A percentile compares a stretch with the other conserved stretches of the same genome.
Conservation (phyloP, 148 eudicot species). For the Rhododendron ovatum region DNA sequence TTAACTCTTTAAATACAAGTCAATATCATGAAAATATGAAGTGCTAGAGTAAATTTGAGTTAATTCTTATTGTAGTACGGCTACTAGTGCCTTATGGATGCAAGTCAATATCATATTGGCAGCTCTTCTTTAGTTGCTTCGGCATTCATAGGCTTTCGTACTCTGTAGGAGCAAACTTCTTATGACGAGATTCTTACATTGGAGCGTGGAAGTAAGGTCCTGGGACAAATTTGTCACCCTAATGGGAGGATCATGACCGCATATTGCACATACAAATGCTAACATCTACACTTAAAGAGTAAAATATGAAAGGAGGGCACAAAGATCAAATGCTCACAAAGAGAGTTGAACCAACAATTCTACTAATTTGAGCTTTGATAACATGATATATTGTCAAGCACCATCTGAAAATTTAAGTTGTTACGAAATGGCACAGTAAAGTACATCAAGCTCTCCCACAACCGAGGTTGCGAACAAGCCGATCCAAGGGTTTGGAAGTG, state of each 20-base stretch:
- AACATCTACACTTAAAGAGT: not conserved
- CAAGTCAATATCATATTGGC: not conserved
- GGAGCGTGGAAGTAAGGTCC: not conserved
- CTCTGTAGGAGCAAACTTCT: not conserved
- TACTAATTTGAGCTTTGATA: not conserved
- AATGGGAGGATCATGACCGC: not conserved
- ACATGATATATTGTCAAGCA: not conserved
- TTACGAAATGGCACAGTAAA: not conserved
- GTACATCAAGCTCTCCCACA: not conserved
- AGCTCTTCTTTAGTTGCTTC: not conserved
- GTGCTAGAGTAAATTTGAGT: not conserved
- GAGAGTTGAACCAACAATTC: not conserved
- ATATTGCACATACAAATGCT: not conserved
- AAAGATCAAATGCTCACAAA: not conserved
- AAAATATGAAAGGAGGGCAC: not conserved
- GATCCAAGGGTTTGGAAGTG: not conserved
- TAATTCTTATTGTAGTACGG: not conserved
- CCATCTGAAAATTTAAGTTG: not conserved
- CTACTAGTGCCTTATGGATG: not conserved
- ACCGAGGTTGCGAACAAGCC: not conserved
- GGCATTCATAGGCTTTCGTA: not conserved
- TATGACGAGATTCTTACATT: not conserved
- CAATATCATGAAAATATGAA: not conserved
- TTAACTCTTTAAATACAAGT: not conserved
- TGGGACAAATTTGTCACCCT: not conserved